phyloP scores from a whole-genome alignment of 352 stramenopile genomes.

The Pythium periplocum region DNA sequence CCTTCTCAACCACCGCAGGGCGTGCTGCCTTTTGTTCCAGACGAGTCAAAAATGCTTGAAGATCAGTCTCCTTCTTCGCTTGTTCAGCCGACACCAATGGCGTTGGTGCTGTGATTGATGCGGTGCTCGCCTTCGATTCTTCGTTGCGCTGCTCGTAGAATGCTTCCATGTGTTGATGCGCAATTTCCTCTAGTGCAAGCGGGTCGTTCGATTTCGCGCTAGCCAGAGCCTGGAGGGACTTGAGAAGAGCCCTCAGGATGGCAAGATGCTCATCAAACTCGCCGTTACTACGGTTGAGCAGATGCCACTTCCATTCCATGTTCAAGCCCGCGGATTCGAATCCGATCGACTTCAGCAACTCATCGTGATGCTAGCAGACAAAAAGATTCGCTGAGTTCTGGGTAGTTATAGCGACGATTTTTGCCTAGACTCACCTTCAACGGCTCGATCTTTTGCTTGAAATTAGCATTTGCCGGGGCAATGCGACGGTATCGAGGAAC shows the following conservation, averaged over 20 bases:
- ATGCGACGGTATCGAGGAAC: slow-evolving; percentile 80
- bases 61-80: slow-evolving; percentile 12
- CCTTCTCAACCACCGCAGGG: too few relatives aligned
- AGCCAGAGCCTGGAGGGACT: slow-evolving; percentile 54
- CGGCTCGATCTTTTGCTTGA: slow-evolving; percentile 82
- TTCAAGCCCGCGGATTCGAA: slow-evolving; percentile 70
- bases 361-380: slow-evolving; percentile 54
- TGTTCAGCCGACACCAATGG: background rate
- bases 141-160: slow-evolving; percentile 11
- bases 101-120: background rate
- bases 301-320: slow-evolving; percentile 84
- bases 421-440: slow-evolving; percentile 38
- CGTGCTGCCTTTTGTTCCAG: slow-evolving; percentile 14
- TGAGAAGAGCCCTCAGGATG: slow-evolving; percentile 52
- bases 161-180: slow-evolving; percentile 12
- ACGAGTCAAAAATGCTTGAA: slow-evolving; percentile 14
- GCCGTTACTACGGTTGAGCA: slow-evolving; percentile 42
- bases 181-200: slow-evolving; percentile 17
- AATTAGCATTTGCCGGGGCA: slow-evolving; percentile 70
- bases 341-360: slow-evolving; percentile 69
- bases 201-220: slow-evolving; percentile 13
- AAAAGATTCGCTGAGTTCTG: background rate
- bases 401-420: background rate
- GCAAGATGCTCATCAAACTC: slow-evolving; percentile 69
- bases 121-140: slow-evolving; percentile 1